A percentile compares a stretch with the other conserved stretches of the same genome.
Evolutionary conservation across 768 basidiomycete species (phyloP).

Genomic region (Leccinum barrowsii): DNA sequence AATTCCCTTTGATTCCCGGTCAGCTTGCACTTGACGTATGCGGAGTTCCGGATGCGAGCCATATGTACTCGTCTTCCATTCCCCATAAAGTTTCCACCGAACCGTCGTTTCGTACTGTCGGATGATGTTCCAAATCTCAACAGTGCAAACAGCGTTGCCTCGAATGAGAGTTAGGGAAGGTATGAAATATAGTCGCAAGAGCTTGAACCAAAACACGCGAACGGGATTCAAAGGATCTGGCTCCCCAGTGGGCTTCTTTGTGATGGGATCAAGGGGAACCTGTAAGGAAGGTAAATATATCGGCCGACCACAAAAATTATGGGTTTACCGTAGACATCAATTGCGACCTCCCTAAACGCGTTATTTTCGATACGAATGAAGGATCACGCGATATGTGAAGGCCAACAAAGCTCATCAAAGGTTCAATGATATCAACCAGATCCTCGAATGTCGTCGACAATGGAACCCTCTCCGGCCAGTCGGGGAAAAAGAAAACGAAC

Average conservation of each 20-base stretch:
- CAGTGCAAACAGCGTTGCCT: constrained; percentile 83
- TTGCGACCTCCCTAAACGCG: constrained; percentile 71
- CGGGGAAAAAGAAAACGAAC: constrained; percentile 89
- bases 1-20: constrained; percentile 85
- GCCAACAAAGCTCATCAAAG: constrained; percentile 76
- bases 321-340: constrained; percentile 49
- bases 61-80: constrained; percentile 81
- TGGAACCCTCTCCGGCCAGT: constrained; percentile 74
- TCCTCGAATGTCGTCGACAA: constrained; percentile 63
- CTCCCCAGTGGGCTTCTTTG: constrained; percentile 55
- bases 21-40: constrained; percentile 77
- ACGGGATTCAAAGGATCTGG: constrained; percentile 57
- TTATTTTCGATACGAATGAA: constrained; percentile 72
- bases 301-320: background rate
- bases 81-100: constrained; percentile 92
- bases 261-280: constrained; percentile 52
- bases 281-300: constrained; percentile 22
- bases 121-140: constrained; percentile 91
- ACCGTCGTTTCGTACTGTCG: constrained; percentile 70
- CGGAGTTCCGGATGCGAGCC: constrained; percentile 74
- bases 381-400: constrained; percentile 79
- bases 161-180: constrained; percentile 84
- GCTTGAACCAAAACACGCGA: constrained; percentile 79
- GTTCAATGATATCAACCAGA: constrained; percentile 70
- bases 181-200: constrained; percentile 76